These are phyloP conservation scores for Corchorus olitorius DNA, from an alignment of 345 rosid genomes.

Conservation along the genomic window DNA sequence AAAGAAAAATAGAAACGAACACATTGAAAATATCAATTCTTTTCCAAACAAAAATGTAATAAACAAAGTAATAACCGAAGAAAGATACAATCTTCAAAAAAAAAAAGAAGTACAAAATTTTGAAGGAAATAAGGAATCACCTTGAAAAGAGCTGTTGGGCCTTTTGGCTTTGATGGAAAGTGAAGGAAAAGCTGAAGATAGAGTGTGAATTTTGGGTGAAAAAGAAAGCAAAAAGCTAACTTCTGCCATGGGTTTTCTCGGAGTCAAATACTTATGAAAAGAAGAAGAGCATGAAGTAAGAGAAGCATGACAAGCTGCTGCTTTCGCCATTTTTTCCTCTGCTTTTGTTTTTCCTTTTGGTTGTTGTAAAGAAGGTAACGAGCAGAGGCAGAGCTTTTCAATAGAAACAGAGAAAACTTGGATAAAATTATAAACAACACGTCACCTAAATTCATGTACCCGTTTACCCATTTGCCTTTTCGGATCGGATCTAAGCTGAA, in stretches of 20 bases:
- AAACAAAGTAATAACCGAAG: slow-evolving; percentile 11
- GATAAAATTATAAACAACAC: slow-evolving; percentile 3
- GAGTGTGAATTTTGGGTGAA: slow-evolving; percentile 34
- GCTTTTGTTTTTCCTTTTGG: background rate
- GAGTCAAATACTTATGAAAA: slow-evolving; percentile 25
- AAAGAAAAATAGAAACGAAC: too few species aligned
- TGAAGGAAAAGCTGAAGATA: slow-evolving; percentile 31
- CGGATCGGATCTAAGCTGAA: background rate
- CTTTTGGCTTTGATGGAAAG: slow-evolving; percentile 41
- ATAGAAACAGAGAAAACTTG: background rate
- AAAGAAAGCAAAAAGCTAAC: slow-evolving; percentile 39
- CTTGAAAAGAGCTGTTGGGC: slow-evolving; percentile 44
- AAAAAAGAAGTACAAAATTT: slow-evolving; percentile 5
- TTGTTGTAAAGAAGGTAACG: background rate
- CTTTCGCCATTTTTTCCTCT: background rate
- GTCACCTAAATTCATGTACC: background rate
- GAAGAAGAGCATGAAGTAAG: slow-evolving; percentile 32
- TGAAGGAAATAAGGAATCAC: slow-evolving; percentile 29
- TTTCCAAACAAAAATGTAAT: background rate
- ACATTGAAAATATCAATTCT: background rate
- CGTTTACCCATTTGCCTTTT: slow-evolving; percentile 7
- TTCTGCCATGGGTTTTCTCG: slow-evolving; percentile 26
- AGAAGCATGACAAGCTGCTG: background rate
- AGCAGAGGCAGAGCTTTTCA: background rate
- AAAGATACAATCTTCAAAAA: slow-evolving; percentile 13